These are phyloP conservation scores for Orbilia quercus DNA, from an alignment of 2,329 filamentous ascomycete genomes.

Conservation along the genomic window DNA sequence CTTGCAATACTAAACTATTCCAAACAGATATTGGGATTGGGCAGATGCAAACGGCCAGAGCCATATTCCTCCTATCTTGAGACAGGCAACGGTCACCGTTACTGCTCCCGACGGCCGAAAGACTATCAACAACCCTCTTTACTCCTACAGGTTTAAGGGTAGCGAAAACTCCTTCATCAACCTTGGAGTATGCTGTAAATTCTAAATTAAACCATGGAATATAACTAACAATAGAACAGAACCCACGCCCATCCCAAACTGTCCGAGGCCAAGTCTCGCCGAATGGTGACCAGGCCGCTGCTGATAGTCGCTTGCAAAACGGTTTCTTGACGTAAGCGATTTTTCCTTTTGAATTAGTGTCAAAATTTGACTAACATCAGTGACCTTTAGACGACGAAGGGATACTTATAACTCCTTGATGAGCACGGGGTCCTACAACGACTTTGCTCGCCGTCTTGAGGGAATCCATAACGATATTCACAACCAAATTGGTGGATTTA, in stretches of 20 bases:
- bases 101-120: slow-evolving; percentile 27
- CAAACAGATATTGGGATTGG: slow-evolving; percentile 59
- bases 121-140: slow-evolving; percentile 25
- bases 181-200: slow-evolving; percentile 1
- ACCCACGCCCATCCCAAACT: background rate
- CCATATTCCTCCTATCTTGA: slow-evolving; percentile 49
- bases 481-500: slow-evolving; percentile 58
- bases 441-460: slow-evolving; percentile 57
- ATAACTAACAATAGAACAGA: background rate
- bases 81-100: slow-evolving; percentile 37
- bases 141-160: slow-evolving; percentile 9
- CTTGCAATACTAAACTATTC: background rate
- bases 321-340: slow-evolving; percentile 18
- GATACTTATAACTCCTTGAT: slow-evolving; percentile 58
- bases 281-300: slow-evolving; percentile 2
- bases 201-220: background rate
- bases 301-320: slow-evolving; percentile 21
- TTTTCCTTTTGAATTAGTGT: background rate
- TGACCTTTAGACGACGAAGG: slow-evolving; percentile 44
- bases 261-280: background rate
- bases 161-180: slow-evolving; percentile 3
- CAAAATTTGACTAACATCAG: slow-evolving; percentile 18
- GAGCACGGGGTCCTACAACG: slow-evolving; percentile 48
- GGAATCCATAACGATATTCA: slow-evolving; percentile 60
- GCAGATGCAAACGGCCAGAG: slow-evolving; percentile 39